A percentile compares a stretch with the other conserved stretches of the same genome.
phyloP scores from a whole-genome alignment of 805 yeast genomes.

The Saccharomyces mikatae region DNA sequence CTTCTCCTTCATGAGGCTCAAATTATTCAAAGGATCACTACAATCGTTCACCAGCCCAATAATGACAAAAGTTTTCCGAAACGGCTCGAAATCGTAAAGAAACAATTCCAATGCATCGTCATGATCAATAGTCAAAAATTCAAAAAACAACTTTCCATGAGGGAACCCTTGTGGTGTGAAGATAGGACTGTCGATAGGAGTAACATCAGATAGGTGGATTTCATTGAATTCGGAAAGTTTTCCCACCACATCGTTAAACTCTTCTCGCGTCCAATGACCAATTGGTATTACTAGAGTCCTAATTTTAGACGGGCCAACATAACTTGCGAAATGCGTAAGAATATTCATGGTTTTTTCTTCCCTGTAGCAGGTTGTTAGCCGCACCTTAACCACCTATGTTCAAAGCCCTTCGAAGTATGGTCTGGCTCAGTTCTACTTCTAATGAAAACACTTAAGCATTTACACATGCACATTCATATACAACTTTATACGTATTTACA shows the following conservation, averaged over 20 bases:
- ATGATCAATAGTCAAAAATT: slow-evolving; percentile 35
- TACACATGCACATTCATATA: neutral
- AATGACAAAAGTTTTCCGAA: slow-evolving; percentile 64
- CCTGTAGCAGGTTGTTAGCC: neutral
- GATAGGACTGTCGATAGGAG: slow-evolving; percentile 48
- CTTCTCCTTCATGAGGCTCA: slow-evolving; percentile 33
- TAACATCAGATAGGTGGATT: slow-evolving; percentile 66
- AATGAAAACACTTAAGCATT: neutral
- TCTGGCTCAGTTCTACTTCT: neutral
- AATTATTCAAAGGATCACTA: slow-evolving; percentile 19
- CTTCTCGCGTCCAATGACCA: slow-evolving; percentile 37
- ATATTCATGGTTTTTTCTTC: slow-evolving; percentile 8
- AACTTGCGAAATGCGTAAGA: slow-evolving; percentile 13
- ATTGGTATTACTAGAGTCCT: slow-evolving; percentile 62
- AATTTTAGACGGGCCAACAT: slow-evolving; percentile 58
- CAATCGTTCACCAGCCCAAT: slow-evolving; percentile 37
- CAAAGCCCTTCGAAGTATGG: neutral
- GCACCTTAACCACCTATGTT: neutral
- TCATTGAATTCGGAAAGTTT: slow-evolving; percentile 45
- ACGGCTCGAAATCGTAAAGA: slow-evolving; percentile 85
- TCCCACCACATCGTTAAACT: slow-evolving; percentile 35
- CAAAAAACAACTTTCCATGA: slow-evolving; percentile 60
- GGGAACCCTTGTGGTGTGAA: slow-evolving; percentile 87
- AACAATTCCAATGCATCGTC: slow-evolving; percentile 52
- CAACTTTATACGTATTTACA: neutral